Evolutionary conservation across 2,329 filamentous ascomycete species (phyloP), one percentile per base, ranked within the genome.

Genomic region (Sporothrix inflata): DNA sequence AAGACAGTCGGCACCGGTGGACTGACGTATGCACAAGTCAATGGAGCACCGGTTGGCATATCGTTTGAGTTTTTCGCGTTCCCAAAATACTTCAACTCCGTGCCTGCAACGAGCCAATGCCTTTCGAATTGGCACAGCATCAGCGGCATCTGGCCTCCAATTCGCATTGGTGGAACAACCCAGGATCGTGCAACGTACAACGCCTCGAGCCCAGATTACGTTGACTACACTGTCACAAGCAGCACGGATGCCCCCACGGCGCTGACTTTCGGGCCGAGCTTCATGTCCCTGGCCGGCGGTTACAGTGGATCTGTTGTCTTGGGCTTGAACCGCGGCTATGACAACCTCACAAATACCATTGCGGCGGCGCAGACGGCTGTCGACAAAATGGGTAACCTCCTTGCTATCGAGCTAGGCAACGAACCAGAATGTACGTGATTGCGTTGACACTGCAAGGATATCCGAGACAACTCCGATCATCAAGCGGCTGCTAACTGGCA

Each of bases 101-200:
- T 88, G 16, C 82, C 81, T 0, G 81, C 84, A 1, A 88, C 86
- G 0, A 80, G 78, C 0, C 83, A 84, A 74, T 89, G 87, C 73
- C 79, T 89, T 6, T 77, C 83, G 30, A 88, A 88, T 75, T 82
- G 87, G 75, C 83, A 84, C 73, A 79, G 82, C 14, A 73, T 88
- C 65, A 85, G 83, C 0, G 86, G 86, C 1, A 80, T 79, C 12
- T 86, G 84, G 83, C 86, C 86, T 8, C 86, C 86, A 0, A 82
- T 88, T 61, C 81, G 87, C 68, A 87, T 89, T 70, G 87, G 87
- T n/a, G 87, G 87, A 1, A 89, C 87, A 0, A 88, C 86, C 0
- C 86, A 88, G 80, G 87, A 88, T 74, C 83, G 86, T 4, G 86
- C 87, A 0, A 83, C 79, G 2, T 88, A 85, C 74, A 83, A 88